Conservation (phyloP, 495 filamentous ascomycete species). For the Gamarada debralockiae region DNA sequence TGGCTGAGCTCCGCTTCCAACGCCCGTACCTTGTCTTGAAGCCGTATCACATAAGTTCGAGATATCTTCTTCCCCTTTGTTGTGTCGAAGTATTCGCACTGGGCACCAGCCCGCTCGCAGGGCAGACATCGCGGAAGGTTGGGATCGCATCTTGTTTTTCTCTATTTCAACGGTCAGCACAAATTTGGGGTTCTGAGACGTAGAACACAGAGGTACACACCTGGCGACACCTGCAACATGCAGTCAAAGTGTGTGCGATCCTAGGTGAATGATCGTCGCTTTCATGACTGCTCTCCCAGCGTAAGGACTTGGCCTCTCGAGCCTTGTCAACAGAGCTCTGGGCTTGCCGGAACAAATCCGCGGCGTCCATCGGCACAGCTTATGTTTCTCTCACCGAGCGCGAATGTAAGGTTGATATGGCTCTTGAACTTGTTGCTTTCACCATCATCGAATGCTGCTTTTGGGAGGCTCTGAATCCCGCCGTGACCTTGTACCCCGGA, state of each 20-base stretch:
- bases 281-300: slow-evolving; percentile 29
- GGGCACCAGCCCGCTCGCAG: slow-evolving; percentile 83
- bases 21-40: slow-evolving; percentile 75
- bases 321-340: slow-evolving; percentile 36
- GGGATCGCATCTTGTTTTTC: slow-evolving; percentile 92
- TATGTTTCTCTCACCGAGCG: not conserved
- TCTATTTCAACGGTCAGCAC: slow-evolving; percentile 40
- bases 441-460: slow-evolving; percentile 17
- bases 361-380: slow-evolving; percentile 40
- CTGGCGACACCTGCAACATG: slow-evolving; percentile 81
- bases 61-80: slow-evolving; percentile 72
- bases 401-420: slow-evolving; percentile 1
- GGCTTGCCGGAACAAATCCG: slow-evolving; percentile 44
- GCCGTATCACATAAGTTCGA: slow-evolving; percentile 79
- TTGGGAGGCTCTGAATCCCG: not conserved
- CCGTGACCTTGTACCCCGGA: not conserved
- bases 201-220: slow-evolving; percentile 44
- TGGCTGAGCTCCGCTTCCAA: slow-evolving; percentile 71
- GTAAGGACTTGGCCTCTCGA: slow-evolving; percentile 29
- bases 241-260: slow-evolving; percentile 81
- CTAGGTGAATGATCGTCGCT: slow-evolving; percentile 45
- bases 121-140: slow-evolving; percentile 86
- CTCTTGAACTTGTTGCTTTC: slow-evolving; percentile 6
- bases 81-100: slow-evolving; percentile 91
- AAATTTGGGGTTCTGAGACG: not conserved